These are phyloP conservation scores for Porogramme epimiltina DNA, from an alignment of 1,284 basidiomycete species.

Conservation along the genomic window DNA sequence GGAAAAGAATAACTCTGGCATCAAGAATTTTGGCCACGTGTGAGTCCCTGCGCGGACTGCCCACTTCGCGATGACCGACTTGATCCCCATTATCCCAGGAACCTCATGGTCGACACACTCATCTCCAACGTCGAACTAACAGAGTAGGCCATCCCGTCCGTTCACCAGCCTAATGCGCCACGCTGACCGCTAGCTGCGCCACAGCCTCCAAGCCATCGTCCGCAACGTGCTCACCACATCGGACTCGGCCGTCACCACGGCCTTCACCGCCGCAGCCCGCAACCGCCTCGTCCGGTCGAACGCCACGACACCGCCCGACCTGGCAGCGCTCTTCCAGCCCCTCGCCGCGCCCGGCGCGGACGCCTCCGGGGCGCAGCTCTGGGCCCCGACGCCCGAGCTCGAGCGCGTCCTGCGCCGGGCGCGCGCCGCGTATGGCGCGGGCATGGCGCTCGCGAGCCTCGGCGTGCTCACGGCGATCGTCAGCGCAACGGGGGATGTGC, in stretches of 20 bases:
- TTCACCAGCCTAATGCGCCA: not conserved
- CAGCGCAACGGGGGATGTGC: conserved; percentile 54
- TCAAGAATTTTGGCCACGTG: conserved; percentile 48
- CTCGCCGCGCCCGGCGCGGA: conserved; percentile 29
- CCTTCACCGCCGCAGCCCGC: conserved; percentile 65
- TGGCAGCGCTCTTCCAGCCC: conserved; percentile 40
- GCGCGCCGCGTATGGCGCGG: conserved; percentile 71
- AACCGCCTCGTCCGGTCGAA: conserved; percentile 55
- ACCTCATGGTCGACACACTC: conserved; percentile 81
- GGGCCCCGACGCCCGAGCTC: conserved; percentile 52
- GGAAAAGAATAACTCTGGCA: conserved; percentile 6
- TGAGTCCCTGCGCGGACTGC: conserved; percentile 34
- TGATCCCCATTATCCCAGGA: conserved; percentile 42
- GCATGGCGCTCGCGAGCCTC: conserved; percentile 69
- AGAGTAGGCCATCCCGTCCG: conserved; percentile 49
- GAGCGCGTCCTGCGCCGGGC: conserved; percentile 52
- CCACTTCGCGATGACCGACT: conserved; percentile 5
- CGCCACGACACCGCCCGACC: conserved; percentile 39
- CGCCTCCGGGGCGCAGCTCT: conserved; percentile 25
- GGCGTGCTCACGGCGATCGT: conserved; percentile 56
- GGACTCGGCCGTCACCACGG: conserved; percentile 55
- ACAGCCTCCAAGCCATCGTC: conserved; percentile 69
- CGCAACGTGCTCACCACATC: conserved; percentile 67
- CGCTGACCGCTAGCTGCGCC: not conserved
- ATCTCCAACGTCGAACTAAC: conserved; percentile 72